Percentiles rank a stretch among this genome's conserved stretches.
Conservation (phyloP, 805 yeast genomes). For the Wickerhamiella lipophila region DNA sequence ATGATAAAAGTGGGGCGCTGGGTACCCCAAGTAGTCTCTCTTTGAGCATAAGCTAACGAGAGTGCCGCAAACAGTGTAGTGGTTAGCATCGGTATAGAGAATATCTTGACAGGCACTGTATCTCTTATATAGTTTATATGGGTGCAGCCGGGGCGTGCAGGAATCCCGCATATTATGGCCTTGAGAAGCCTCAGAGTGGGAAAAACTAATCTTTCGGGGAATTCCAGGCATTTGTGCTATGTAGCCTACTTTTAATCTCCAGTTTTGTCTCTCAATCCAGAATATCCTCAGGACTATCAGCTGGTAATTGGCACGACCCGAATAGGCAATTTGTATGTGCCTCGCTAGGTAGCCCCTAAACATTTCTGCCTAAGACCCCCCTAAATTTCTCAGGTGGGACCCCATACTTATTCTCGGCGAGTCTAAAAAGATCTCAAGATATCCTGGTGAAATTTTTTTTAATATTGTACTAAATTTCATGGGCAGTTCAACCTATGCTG, state of each 20-base stretch:
- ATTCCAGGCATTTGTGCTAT: too few relatives aligned
- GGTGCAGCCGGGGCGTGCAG: background rate
- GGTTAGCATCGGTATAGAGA: background rate
- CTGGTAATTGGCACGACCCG: background rate
- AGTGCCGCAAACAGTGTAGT: background rate
- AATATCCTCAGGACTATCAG: background rate
- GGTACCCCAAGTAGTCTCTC: background rate
- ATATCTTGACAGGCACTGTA: background rate
- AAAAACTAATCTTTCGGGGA: background rate
- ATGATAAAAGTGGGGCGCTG: constrained; percentile 6
- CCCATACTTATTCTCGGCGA: too few relatives aligned
- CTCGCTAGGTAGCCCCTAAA: background rate
- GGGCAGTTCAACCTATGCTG: too few relatives aligned
- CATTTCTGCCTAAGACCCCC: background rate
- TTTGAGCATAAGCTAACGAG: background rate
- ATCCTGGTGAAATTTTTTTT: too few relatives aligned
- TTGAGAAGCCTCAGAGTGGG: background rate
- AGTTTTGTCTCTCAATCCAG: background rate
- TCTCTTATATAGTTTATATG: background rate
- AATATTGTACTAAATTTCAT: too few relatives aligned
- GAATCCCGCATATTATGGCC: background rate
- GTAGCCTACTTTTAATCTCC: background rate
- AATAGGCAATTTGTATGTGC: background rate
- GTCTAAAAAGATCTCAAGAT: too few relatives aligned
- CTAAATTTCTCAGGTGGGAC: too few relatives aligned